These are phyloP conservation scores for Puccinia horiana DNA, from an alignment of 1,284 basidiomycete genomes.

Conservation along the genomic window DNA sequence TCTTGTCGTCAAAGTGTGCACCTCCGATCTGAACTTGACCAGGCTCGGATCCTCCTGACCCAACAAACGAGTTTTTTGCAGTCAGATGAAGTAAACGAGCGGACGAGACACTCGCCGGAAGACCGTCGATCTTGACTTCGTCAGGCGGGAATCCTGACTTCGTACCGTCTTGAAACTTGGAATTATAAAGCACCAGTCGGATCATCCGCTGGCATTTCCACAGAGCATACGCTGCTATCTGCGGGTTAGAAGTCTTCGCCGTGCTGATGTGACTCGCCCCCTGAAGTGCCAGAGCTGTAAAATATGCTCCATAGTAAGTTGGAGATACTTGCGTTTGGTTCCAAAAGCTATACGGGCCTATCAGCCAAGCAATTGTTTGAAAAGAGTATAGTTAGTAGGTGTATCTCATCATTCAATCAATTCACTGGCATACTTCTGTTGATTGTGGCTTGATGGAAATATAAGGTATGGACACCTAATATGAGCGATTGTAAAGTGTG, in stretches of 20 bases:
- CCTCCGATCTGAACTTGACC: neutral
- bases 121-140: neutral
- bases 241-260: slow-evolving; percentile 59
- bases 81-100: neutral
- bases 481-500: slow-evolving; percentile 62
- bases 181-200: slow-evolving; percentile 26
- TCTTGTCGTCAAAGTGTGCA: neutral
- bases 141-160: neutral
- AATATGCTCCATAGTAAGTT: slow-evolving; percentile 62
- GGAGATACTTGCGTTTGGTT: slow-evolving; percentile 55
- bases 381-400: neutral
- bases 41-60: neutral
- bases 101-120: neutral
- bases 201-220: neutral
- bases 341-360: slow-evolving; percentile 38
- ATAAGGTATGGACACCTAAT: slow-evolving; percentile 61
- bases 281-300: slow-evolving; percentile 61
- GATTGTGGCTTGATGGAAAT: slow-evolving; percentile 62
- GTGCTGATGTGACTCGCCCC: slow-evolving; percentile 57
- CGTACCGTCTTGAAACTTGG: neutral
- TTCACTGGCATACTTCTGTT: neutral
- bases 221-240: slow-evolving; percentile 57
- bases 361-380: neutral
- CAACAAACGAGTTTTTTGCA: neutral
- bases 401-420: neutral